Percentiles rank a stretch among this genome's conserved stretches.
phyloP scores from a whole-genome alignment of 371 early-diverging fungal genomes.

The Saksenaea oblongispora region DNA sequence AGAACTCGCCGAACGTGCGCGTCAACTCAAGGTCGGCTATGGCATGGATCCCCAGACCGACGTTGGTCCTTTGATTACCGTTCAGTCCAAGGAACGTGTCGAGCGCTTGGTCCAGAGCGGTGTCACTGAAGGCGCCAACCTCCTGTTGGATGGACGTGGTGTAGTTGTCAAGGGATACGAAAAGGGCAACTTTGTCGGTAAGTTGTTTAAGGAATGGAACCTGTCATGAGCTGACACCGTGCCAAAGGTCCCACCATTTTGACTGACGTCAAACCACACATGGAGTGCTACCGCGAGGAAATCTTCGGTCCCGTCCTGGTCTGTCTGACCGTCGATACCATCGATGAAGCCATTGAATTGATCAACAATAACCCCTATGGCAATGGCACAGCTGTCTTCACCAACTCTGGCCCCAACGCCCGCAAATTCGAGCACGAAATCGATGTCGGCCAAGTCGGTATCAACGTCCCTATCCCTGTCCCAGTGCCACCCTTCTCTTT shows the following conservation, averaged over 20 bases:
- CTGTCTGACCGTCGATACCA: conserved; percentile 79
- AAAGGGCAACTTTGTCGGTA: conserved; percentile 91
- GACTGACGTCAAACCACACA: conserved; percentile 74
- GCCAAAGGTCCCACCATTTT: conserved; percentile 86
- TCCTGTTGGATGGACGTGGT: conserved; percentile 91
- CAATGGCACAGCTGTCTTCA: conserved; percentile 96
- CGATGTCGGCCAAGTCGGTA: conserved; percentile 92
- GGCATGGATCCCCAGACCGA: conserved; percentile 90
- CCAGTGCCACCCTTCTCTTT: conserved; percentile 97
- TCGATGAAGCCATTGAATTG: conserved; percentile 92
- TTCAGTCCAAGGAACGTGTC: conserved; percentile 80
- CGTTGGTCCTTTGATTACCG: conserved; percentile 90
- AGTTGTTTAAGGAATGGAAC: conserved; percentile 3
- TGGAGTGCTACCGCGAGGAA: conserved; percentile 95
- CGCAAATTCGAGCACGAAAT: conserved; percentile 89
- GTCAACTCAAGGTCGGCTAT: conserved; percentile 80
- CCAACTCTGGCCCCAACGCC: conserved; percentile 88
- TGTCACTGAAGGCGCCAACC: conserved; percentile 86
- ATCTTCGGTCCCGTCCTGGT: conserved; percentile 96
- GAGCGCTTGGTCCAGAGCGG: conserved; percentile 82
- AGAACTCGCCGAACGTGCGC: conserved; percentile 88
- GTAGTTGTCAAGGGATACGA: conserved; percentile 70
- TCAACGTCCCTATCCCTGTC: conserved; percentile 95
- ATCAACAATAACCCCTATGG: conserved; percentile 94
- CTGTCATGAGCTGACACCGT: neutral